Evolutionary conservation across 2,329 filamentous ascomycete species (phyloP), one percentile per base, ranked within the genome.

Genomic region (Macrophomina tecta): DNA sequence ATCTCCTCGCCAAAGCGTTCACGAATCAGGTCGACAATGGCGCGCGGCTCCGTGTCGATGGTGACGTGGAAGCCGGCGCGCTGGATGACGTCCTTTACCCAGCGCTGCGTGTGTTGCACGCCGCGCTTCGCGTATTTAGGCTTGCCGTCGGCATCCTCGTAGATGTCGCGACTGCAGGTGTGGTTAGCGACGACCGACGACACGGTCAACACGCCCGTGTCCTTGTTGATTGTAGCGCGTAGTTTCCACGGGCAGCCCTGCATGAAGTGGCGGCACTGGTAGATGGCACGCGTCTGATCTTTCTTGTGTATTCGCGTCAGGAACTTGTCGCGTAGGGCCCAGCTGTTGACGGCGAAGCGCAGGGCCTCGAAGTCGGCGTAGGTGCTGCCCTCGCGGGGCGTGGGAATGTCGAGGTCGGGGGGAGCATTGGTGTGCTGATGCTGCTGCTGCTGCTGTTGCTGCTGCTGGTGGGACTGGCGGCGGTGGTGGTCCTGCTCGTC

Each of bases 291-390:
- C n/a, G 67, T 56, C 46, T 66, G 63, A 45, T 69, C 68, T 49
- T 69, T 69, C 60, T 69, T 69, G 49, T 67, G 60, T 30, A 68
- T 64, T 28, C 68, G 67, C 40, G 68, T 63, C 38, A 69, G 56
- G 68, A 69, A 69, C 40, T 69, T 67, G 53, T 69, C 68, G 38
- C 68, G 56, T n/a, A 69, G 53, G 18, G 67, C 60, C 68, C 68
- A 69, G 45, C 64, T 60, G 48, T 69, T 67, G 53, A 69, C 66
- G 60, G 67, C 65, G 63, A 69, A 63, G 56, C 68, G 67, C 49
- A 69, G 67, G 40, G 64, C 64, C 61, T 65, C 66, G 34, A 65
- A 68, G 56, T 66, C 66, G 34, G 62, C 32, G 52, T 69, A 69
- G 63, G 60, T 58, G 67, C 46, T 56, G 60, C 67, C 67, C 56